phyloP scores from a whole-genome alignment of 1,284 basidiomycete species.

The Malassezia equina region DNA sequence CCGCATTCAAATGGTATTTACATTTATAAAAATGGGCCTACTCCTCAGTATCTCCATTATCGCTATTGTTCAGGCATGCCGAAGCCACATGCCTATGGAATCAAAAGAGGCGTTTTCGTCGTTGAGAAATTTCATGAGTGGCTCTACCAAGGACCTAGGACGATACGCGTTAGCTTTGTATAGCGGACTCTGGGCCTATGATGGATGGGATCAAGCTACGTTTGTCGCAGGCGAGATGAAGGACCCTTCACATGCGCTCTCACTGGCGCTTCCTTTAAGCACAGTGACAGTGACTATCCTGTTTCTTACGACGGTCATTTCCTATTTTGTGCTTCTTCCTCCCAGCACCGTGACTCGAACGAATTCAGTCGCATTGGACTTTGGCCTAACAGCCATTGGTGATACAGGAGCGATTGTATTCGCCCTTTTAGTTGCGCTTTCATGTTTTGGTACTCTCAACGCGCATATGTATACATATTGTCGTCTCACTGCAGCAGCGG shows the following conservation, averaged over 20 bases:
- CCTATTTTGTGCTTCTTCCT: conserved; percentile 85
- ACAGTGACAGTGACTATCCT: conserved; percentile 69
- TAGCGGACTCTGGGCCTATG: conserved; percentile 88
- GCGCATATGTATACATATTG: conserved; percentile 50
- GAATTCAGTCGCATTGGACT: conserved; percentile 85
- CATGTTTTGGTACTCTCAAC: conserved; percentile 54
- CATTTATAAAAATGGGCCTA: conserved; percentile 63
- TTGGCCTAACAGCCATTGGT: conserved; percentile 76
- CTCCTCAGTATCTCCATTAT: conserved; percentile 49
- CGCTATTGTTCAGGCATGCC: conserved; percentile 62
- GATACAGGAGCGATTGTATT: conserved; percentile 75
- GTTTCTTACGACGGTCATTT: conserved; percentile 72
- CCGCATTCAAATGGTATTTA: conserved; percentile 72
- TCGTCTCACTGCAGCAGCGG: conserved; percentile 76
- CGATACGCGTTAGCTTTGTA: conserved; percentile 86
- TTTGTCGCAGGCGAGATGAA: conserved; percentile 84
- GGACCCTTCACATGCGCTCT: conserved; percentile 63
- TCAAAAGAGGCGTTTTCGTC: conserved; percentile 26
- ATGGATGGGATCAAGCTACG: conserved; percentile 70
- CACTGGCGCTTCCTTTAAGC: conserved; percentile 75
- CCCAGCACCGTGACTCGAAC: conserved; percentile 54
- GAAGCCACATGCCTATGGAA: conserved; percentile 51
- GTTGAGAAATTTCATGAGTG: conserved; percentile 56
- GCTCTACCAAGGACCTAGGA: conserved; percentile 66
- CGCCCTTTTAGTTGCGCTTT: conserved; percentile 78